phyloP scores from a whole-genome alignment of 495 filamentous ascomycete genomes.

The Aspergillus coremiiformis region DNA sequence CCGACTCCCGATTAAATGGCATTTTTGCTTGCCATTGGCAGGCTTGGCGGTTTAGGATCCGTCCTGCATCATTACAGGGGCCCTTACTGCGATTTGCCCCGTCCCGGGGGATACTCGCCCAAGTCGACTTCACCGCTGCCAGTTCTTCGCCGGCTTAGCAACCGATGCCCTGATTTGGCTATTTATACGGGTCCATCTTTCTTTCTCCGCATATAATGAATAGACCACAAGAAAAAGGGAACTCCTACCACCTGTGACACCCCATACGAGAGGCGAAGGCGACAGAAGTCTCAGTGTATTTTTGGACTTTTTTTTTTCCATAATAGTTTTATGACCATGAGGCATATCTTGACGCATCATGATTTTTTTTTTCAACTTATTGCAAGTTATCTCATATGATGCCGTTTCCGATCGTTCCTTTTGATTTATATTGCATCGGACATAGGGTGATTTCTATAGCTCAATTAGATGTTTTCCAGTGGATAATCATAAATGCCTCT shows the following conservation, averaged over 20 bases:
- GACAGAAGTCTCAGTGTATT: neutral
- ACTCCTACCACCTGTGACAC: neutral
- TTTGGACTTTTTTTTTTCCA: neutral
- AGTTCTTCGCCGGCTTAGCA: neutral
- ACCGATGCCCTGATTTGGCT: neutral
- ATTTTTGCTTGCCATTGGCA: constrained; percentile 4
- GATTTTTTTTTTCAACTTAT: constrained; percentile 7
- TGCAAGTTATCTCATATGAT: neutral
- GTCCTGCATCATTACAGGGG: neutral
- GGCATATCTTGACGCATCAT: constrained; percentile 12
- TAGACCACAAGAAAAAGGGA: neutral
- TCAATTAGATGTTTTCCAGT: constrained; percentile 2
- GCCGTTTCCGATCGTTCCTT: neutral
- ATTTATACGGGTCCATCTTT: neutral
- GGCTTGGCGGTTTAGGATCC: constrained; percentile 4
- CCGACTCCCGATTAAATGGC: constrained; percentile 7
- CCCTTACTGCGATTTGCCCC: neutral
- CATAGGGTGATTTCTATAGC: constrained; percentile 3
- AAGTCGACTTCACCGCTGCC: constrained; percentile 1
- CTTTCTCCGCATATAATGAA: neutral
- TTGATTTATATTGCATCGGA: constrained; percentile 1
- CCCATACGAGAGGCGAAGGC: neutral
- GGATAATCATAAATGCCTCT: neutral
- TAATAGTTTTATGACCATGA: neutral
- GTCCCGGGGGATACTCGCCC: neutral